These are phyloP conservation scores for Penstemon eatonii DNA, from an alignment of 257 asterid species.

Conservation along the genomic window DNA sequence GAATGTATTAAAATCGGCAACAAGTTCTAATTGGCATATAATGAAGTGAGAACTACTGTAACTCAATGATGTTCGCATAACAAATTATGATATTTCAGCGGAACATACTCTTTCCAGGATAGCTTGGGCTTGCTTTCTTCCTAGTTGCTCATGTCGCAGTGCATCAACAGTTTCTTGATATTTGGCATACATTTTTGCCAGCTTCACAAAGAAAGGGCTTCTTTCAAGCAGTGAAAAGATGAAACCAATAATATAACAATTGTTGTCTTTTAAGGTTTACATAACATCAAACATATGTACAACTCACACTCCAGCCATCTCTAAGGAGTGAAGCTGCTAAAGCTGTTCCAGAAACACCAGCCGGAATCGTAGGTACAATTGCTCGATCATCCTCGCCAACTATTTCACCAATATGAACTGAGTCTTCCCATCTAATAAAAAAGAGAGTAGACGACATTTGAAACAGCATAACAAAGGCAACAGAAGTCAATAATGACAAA, in stretches of 20 bases:
- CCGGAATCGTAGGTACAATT: conserved; percentile 69
- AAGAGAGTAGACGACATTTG: conserved; percentile 4
- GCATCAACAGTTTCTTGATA: conserved; percentile 97
- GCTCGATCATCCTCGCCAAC: conserved; percentile 56
- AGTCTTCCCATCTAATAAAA: conserved; percentile 39
- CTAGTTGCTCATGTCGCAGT: conserved; percentile 83
- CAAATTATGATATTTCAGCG: conserved; percentile 11
- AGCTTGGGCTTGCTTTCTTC: conserved; percentile 85
- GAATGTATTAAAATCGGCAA: too few species aligned
- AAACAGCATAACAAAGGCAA: conserved; percentile 7
- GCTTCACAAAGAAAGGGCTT: conserved; percentile 39
- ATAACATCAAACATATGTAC: conserved; percentile 4
- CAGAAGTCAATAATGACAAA: conserved; percentile 4
- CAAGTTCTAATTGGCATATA: too few species aligned
- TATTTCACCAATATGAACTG: conserved; percentile 40
- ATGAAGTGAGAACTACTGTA: neutral
- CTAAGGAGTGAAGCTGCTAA: conserved; percentile 95
- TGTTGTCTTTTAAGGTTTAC: neutral
- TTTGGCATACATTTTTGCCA: conserved; percentile 74
- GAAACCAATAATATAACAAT: conserved; percentile 11
- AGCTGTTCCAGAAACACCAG: conserved; percentile 93
- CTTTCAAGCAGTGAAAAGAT: conserved; percentile 9
- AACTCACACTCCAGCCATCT: conserved; percentile 96
- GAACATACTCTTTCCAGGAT: conserved; percentile 79
- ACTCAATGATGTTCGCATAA: conserved; percentile 1